phyloP scores from a whole-genome alignment of 192 early-diverging fungal species.

The Haplosporangium gracile region DNA sequence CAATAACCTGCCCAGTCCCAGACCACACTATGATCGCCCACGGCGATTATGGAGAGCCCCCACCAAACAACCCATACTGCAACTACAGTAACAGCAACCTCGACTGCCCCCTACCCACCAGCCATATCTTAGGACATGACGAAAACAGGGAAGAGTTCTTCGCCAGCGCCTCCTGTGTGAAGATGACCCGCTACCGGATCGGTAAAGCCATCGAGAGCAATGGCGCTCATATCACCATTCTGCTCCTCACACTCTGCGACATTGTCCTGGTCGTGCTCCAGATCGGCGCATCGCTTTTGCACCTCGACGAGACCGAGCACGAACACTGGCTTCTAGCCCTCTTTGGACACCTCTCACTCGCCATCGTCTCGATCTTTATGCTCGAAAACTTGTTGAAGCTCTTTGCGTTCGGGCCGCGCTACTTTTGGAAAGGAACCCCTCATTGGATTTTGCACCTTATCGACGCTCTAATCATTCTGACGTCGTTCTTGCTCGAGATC shows the following conservation, averaged over 20 bases:
- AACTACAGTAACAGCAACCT: neutral
- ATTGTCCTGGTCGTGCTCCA: constrained; percentile 40
- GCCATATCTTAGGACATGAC: neutral
- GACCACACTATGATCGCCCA: neutral
- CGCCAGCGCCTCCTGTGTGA: neutral
- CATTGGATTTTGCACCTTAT: constrained; percentile 56
- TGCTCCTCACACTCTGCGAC: constrained; percentile 30
- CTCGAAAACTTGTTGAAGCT: constrained; percentile 59
- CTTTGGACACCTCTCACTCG: constrained; percentile 46
- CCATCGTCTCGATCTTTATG: constrained; percentile 61
- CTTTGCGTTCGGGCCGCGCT: constrained; percentile 61
- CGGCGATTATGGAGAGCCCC: neutral
- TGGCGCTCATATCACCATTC: constrained; percentile 23
- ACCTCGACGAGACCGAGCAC: constrained; percentile 31
- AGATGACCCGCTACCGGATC: neutral
- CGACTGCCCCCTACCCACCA: neutral
- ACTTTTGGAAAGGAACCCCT: constrained; percentile 35
- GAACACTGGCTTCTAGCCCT: constrained; percentile 52
- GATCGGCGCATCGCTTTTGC: constrained; percentile 39
- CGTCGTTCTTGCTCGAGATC: constrained; percentile 62
- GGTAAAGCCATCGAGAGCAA: constrained; percentile 15
- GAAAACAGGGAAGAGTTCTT: neutral
- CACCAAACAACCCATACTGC: neutral
- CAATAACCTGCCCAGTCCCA: constrained; percentile 18
- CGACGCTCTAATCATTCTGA: constrained; percentile 59